A percentile compares a stretch with the other conserved stretches of the same genome.
These are phyloP conservation scores for Microbotryomycetes sp. DNA, from an alignment of 1,284 basidiomycete genomes.

Conservation along the genomic window DNA sequence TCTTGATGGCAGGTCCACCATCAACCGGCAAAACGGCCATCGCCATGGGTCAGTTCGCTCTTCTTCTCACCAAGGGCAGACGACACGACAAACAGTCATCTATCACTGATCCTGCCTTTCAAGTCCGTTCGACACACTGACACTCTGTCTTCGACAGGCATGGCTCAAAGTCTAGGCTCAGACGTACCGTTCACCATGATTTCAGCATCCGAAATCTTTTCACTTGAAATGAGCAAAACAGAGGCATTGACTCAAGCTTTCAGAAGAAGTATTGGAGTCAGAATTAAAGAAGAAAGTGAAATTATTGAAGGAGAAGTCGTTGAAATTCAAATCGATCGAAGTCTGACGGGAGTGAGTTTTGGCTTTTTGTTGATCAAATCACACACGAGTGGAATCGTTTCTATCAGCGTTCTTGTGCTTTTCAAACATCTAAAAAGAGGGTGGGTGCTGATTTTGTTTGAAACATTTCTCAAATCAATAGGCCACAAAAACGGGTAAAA, in stretches of 20 bases:
- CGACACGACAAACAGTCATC: too few relatives aligned
- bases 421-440: too few relatives aligned
- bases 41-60: slow-evolving; percentile 64
- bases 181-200: slow-evolving; percentile 98
- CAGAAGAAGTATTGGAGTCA: slow-evolving; percentile 86
- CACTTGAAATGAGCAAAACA: slow-evolving; percentile 91
- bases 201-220: slow-evolving; percentile 94
- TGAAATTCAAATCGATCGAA: slow-evolving; percentile 96
- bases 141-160: slow-evolving; percentile 53
- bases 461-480: slow-evolving; percentile 39
- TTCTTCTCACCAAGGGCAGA: too few relatives aligned
- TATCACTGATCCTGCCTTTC: background rate
- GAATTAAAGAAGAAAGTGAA: slow-evolving; percentile 96
- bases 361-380: background rate
- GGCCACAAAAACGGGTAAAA: slow-evolving; percentile 96
- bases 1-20: slow-evolving; percentile 92
- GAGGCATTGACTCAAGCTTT: slow-evolving; percentile 96
- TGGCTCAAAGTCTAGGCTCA: slow-evolving; percentile 88
- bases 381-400: too few relatives aligned
- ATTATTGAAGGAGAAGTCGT: slow-evolving; percentile 97
- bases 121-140: background rate
- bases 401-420: too few relatives aligned
- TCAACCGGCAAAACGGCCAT: slow-evolving; percentile 97
- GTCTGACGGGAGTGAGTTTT: slow-evolving; percentile 81
- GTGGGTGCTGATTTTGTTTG: background rate